phyloP scores from a whole-genome alignment of 2,329 filamentous ascomycete species.

The Penicillium sp. region DNA sequence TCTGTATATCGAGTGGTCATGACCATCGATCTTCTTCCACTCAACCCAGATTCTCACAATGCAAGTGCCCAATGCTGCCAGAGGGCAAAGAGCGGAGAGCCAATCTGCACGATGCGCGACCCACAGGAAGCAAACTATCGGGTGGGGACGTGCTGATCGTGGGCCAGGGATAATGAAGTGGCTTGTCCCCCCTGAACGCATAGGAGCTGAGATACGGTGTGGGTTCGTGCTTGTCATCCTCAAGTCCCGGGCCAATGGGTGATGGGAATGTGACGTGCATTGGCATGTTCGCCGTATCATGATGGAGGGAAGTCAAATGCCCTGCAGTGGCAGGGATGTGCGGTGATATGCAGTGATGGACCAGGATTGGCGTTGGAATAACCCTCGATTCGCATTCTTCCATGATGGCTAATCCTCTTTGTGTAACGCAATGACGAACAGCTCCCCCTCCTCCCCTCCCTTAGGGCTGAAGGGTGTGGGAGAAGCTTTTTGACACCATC shows the following conservation, averaged over 20 bases:
- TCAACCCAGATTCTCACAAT: not conserved
- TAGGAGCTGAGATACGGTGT: not conserved
- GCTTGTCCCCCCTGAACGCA: slow-evolving; percentile 15
- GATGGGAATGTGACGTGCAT: slow-evolving; percentile 1
- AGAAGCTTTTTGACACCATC: slow-evolving; percentile 13
- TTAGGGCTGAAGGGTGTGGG: slow-evolving; percentile 10
- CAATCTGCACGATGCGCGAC: slow-evolving; percentile 1
- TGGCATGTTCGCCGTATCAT: slow-evolving; percentile 10
- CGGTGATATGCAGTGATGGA: not conserved
- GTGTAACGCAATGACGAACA: slow-evolving; percentile 8
- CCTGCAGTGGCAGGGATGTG: slow-evolving; percentile 4
- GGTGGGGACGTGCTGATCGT: slow-evolving; percentile 17
- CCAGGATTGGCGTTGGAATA: not conserved
- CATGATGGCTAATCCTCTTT: not conserved
- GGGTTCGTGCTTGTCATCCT: slow-evolving; percentile 8
- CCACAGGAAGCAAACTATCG: slow-evolving; percentile 14
- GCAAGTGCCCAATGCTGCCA: not conserved
- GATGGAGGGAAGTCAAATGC: not conserved
- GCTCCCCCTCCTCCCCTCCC: not conserved
- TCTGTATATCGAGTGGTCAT: not conserved
- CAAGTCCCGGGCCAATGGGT: slow-evolving; percentile 10
- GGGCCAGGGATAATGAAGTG: slow-evolving; percentile 5
- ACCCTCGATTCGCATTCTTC: slow-evolving; percentile 4
- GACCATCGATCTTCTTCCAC: not conserved
- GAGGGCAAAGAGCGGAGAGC: slow-evolving; percentile 3